Evolutionary conservation across 208 protist species (phyloP).

Genomic region (Crithidia thermophila): DNA sequence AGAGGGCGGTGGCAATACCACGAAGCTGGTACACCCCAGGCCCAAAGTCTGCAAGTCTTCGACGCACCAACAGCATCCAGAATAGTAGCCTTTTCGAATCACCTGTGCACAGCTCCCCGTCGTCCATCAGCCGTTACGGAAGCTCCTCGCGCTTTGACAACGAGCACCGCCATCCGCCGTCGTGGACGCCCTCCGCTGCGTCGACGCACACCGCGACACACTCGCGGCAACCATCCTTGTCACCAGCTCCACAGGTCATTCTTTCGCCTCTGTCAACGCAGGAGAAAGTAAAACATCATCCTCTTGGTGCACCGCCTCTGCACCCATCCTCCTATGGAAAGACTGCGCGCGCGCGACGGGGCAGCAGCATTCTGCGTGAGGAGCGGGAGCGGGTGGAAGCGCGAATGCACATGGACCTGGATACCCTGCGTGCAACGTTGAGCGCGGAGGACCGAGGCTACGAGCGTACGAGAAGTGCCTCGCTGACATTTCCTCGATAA

Average conservation of each 20-base stretch:
- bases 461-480: neutral
- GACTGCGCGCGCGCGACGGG: neutral
- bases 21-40: constrained; percentile 12
- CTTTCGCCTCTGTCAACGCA: neutral
- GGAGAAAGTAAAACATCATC: neutral
- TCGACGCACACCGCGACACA: neutral
- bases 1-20: neutral
- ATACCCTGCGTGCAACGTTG: constrained; percentile 58
- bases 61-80: too few species aligned
- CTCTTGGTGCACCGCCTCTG: neutral
- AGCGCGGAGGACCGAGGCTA: constrained; percentile 37
- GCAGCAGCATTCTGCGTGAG: constrained; percentile 58
- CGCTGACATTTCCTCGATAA: neutral
- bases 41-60: too few species aligned
- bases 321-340: neutral
- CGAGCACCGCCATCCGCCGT: neutral
- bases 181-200: neutral
- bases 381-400: constrained; percentile 63
- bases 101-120: neutral
- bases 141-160: neutral
- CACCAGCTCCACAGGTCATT: neutral
- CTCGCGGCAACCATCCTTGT: neutral
- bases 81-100: too few species aligned
- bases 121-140: neutral
- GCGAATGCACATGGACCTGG: constrained; percentile 48